Evolutionary conservation across 1,284 basidiomycete genomes (phyloP), one percentile per base, ranked within the genome.

Genomic region (Pterula multifida): DNA sequence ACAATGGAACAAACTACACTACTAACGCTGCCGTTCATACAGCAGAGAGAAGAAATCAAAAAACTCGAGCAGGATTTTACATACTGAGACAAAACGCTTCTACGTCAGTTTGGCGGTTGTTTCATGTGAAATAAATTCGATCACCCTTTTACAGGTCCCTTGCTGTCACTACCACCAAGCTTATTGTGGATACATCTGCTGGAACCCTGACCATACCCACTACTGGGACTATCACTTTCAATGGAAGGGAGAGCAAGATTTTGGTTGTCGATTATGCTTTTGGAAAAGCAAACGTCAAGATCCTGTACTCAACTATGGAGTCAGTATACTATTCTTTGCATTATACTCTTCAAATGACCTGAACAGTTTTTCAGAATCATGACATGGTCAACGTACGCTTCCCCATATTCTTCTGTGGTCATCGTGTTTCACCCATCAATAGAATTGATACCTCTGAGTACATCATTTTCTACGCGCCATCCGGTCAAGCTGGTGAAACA

Each of bases 31-130:
- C 70, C 3, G 69, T 75, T n/a, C 69, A 72, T 48, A 72, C 74
- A 1, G 65, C 73, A 6, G 71, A 72, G 55, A 58, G 76, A 17
- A 64, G 67, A 21, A 78, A 78, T 55, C 60, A 63, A 11, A 58
- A 64, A n/a, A 72, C 68, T 19, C 65, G 65, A 2, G 64, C 72
- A 17, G 69, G 63, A 0, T 80, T 79, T 58, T 80, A 79, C 56
- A 62, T 79, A 49, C 60, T 68, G 15, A 66, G 78, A 12, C 77
- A 79, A 46, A 57, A 69, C 52, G 60, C 63, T 47, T 71, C 72
- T 3, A 63, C 67, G 71, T 74, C 28, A 39, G 47, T 51, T 39
- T 24, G 36, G 25, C 49, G 32, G 24, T 13, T 3, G 21, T 36
- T 2, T 15, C 17, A 22, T 21, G 13, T 1, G 24, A 15, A 23